phyloP scores from a whole-genome alignment of 2,329 filamentous ascomycete species.

The Podosphaera xanthii region DNA sequence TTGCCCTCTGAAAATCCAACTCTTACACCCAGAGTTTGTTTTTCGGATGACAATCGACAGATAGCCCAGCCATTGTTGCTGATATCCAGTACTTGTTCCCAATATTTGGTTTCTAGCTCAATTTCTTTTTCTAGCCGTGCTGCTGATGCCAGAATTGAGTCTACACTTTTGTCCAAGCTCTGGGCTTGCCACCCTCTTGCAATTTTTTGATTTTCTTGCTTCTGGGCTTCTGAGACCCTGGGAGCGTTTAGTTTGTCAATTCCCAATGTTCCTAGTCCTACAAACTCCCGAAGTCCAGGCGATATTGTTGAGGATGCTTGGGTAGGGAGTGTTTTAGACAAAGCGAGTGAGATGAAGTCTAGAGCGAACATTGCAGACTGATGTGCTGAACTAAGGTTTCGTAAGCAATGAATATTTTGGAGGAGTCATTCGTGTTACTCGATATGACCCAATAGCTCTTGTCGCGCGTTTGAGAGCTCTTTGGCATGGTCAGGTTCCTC shows the following conservation, averaged over 20 bases:
- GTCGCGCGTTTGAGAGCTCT: conserved; percentile 23
- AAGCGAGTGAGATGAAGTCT: conserved; percentile 62
- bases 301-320: conserved; percentile 50
- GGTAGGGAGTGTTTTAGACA: conserved; percentile 59
- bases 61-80: conserved; percentile 73
- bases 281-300: conserved; percentile 40
- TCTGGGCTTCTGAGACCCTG: conserved; percentile 29
- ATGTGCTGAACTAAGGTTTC: conserved; percentile 20
- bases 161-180: conserved; percentile 50
- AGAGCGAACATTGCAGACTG: conserved; percentile 46
- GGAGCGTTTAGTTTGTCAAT: conserved; percentile 40
- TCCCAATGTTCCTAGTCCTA: conserved; percentile 54
- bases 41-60: conserved; percentile 50
- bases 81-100: conserved; percentile 64
- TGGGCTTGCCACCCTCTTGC: conserved; percentile 56
- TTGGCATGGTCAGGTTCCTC: conserved; percentile 14
- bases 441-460: conserved; percentile 34
- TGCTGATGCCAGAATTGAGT: conserved; percentile 50
- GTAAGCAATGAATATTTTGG: conserved; percentile 5
- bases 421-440: conserved; percentile 22
- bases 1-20: conserved; percentile 60
- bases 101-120: conserved; percentile 61
- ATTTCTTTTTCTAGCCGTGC: conserved; percentile 55
- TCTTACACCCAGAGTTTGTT: conserved; percentile 56
- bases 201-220: conserved; percentile 31